Percentiles rank a stretch among this genome's conserved stretches.
Conservation (phyloP, 352 stramenopile genomes). For the Pythium sp. region DNA sequence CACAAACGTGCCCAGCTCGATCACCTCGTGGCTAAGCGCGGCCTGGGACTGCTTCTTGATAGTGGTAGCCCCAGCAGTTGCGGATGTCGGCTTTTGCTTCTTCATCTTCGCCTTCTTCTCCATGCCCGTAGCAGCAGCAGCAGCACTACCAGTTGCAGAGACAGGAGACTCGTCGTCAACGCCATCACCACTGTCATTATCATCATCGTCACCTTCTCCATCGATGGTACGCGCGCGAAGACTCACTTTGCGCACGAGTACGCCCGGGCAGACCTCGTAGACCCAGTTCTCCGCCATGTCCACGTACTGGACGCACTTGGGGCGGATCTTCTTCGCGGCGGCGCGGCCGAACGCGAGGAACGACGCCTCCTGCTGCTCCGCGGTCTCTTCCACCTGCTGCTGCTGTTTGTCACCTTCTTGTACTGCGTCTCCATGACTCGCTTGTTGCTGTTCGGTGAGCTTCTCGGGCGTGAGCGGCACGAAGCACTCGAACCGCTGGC, state of each 20-base stretch:
- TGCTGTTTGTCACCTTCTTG: background rate
- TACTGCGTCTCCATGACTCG: background rate
- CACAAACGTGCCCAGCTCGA: conserved; percentile 38
- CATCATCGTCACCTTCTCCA: background rate
- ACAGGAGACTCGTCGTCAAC: background rate
- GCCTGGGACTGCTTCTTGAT: background rate
- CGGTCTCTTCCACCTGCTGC: conserved; percentile 2
- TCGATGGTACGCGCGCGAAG: conserved; percentile 13
- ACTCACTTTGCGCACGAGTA: conserved; percentile 54
- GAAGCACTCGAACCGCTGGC: conserved; percentile 74
- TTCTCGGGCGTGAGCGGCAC: conserved; percentile 35
- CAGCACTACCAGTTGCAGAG: background rate
- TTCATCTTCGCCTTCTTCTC: conserved; percentile 5
- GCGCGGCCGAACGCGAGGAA: conserved; percentile 55
- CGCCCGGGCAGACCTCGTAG: conserved; percentile 63
- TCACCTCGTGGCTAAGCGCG: conserved; percentile 23
- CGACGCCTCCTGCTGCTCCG: conserved; percentile 9
- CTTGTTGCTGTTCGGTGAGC: conserved; percentile 9
- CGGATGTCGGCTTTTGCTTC: conserved; percentile 8
- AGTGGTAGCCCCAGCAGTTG: background rate
- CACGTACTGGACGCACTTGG: conserved; percentile 63
- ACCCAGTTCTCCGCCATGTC: conserved; percentile 48
- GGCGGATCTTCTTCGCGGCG: conserved; percentile 50
- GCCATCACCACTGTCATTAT: background rate
- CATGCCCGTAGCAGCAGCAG: background rate